Percentiles rank a stretch among this genome's conserved stretches.
These are phyloP conservation scores for Sanghuangporus sanghuang DNA, from an alignment of 1,284 basidiomycete genomes.

Conservation along the genomic window DNA sequence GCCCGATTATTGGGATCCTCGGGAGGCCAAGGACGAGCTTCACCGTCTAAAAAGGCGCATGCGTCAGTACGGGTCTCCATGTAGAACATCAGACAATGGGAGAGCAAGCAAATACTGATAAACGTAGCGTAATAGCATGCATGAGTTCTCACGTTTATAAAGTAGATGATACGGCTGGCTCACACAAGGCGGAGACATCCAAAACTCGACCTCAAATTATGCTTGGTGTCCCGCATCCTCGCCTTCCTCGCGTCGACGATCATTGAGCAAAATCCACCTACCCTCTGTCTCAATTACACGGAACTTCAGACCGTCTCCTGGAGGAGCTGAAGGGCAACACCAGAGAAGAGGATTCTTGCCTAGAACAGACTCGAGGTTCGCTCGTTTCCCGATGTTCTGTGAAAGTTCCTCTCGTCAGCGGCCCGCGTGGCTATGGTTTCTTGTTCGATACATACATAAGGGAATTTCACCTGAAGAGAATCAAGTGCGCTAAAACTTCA, in stretches of 20 bases:
- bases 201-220: not conserved
- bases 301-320: slow-evolving; percentile 76
- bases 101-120: slow-evolving; percentile 1
- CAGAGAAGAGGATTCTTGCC: slow-evolving; percentile 73
- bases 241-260: slow-evolving; percentile 8
- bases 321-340: slow-evolving; percentile 71
- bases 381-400: slow-evolving; percentile 71
- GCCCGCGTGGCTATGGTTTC: not conserved
- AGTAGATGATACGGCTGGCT: slow-evolving; percentile 16
- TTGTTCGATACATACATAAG: slow-evolving; percentile 64
- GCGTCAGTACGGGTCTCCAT: not conserved
- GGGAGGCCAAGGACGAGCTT: slow-evolving; percentile 15
- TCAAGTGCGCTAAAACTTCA: not conserved
- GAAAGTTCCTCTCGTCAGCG: slow-evolving; percentile 14
- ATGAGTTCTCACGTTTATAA: slow-evolving; percentile 26
- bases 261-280: slow-evolving; percentile 62
- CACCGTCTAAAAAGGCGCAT: not conserved
- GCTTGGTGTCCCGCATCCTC: slow-evolving; percentile 19
- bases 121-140: not conserved
- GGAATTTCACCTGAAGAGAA: slow-evolving; percentile 71
- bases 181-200: slow-evolving; percentile 13
- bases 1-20: slow-evolving; percentile 9
- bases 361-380: slow-evolving; percentile 75
- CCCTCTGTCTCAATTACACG: slow-evolving; percentile 67
- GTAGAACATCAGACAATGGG: not conserved